Conservation (phyloP, 495 filamentous ascomycete species). For the Glarea lozoyensis region DNA sequence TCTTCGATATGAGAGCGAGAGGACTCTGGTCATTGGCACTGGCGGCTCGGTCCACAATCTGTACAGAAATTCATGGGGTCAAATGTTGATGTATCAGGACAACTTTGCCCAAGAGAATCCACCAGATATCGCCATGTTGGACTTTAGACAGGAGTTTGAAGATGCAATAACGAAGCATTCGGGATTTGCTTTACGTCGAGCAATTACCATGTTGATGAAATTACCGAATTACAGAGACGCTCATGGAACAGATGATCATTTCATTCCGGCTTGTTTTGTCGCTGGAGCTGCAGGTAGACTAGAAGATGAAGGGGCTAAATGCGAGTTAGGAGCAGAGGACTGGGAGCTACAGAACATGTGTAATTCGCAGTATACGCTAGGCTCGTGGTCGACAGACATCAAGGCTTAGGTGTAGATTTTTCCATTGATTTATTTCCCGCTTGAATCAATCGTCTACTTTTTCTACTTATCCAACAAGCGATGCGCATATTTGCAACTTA, state of each 20-base stretch:
- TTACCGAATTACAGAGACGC: conserved; percentile 50
- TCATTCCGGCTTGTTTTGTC: conserved; percentile 49
- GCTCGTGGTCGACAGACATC: conserved; percentile 16
- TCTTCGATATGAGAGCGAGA: conserved; percentile 34
- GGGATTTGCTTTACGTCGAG: conserved; percentile 37
- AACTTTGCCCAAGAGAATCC: conserved; percentile 49
- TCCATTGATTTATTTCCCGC: no score
- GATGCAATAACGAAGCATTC: conserved; percentile 36
- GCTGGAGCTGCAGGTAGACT: conserved; percentile 42
- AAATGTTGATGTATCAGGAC: conserved; percentile 49
- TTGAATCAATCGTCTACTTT: no score
- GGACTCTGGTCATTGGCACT: conserved; percentile 48
- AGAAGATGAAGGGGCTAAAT: conserved; percentile 35
- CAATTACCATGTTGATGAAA: conserved; percentile 50
- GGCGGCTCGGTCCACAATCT: conserved; percentile 57
- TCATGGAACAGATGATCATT: conserved; percentile 57
- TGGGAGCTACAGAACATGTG: conserved; percentile 62
- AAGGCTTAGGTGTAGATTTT: no score
- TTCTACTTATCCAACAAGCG: no score
- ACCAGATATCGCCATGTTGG: conserved; percentile 45
- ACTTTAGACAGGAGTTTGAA: conserved; percentile 52
- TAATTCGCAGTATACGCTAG: conserved; percentile 48
- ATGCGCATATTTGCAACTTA: no score
- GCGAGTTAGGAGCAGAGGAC: conserved; percentile 42
- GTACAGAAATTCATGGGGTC: conserved; percentile 51